Conservation (phyloP, 352 stramenopile genomes). For the Phytophthora ohioensis region DNA sequence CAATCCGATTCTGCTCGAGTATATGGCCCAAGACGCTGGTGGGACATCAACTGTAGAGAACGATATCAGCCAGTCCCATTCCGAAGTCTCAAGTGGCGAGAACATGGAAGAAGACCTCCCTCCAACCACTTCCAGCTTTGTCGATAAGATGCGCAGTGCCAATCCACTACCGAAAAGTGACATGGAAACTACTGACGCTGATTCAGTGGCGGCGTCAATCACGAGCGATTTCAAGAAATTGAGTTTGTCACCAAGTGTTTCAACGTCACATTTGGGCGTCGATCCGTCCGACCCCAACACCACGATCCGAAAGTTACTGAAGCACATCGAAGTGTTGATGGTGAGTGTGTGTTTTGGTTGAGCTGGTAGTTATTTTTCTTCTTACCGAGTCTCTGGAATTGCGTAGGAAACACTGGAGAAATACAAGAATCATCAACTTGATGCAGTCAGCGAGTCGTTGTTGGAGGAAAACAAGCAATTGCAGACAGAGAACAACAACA, state of each 20-base stretch:
- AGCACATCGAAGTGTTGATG: conserved; percentile 85
- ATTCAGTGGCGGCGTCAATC: not conserved
- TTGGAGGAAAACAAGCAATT: conserved; percentile 72
- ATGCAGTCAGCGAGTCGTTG: conserved; percentile 58
- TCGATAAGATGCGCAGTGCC: conserved; percentile 66
- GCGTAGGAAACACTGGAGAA: conserved; percentile 60
- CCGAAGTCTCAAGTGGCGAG: not conserved
- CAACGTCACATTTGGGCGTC: conserved; percentile 67
- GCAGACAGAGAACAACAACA: conserved; percentile 89
- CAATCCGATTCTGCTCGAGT: conserved; percentile 83
- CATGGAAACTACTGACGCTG: conserved; percentile 5
- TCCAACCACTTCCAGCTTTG: conserved; percentile 46
- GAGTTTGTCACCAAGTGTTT: conserved; percentile 30
- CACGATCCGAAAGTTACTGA: conserved; percentile 84
- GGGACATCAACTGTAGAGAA: conserved; percentile 19
- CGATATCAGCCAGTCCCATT: conserved; percentile 1
- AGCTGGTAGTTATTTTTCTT: not conserved
- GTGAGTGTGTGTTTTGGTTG: conserved; percentile 35
- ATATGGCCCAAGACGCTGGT: conserved; percentile 64
- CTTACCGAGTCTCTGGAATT: not conserved
- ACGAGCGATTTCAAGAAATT: conserved; percentile 11
- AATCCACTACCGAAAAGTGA: conserved; percentile 42
- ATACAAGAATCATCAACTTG: conserved; percentile 63
- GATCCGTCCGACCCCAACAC: conserved; percentile 85
- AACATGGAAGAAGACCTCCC: conserved; percentile 3